A percentile compares a stretch with the other conserved stretches of the same genome.
phyloP scores from a whole-genome alignment of 2,329 filamentous ascomycete species.

The Aspergillus candidus region DNA sequence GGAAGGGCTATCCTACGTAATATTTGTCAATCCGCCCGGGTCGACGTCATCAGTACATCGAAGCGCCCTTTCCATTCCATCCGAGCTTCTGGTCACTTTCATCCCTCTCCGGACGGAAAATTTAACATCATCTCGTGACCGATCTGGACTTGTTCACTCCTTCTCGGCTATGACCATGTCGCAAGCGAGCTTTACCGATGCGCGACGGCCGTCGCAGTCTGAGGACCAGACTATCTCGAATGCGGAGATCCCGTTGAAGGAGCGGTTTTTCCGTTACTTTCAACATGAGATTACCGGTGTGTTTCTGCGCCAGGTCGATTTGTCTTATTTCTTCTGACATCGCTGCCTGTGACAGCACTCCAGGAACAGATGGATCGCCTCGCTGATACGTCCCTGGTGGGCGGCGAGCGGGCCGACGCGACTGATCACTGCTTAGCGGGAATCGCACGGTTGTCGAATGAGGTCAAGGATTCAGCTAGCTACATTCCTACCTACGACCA shows the following conservation, averaged over 20 bases:
- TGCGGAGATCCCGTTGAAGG: constrained; percentile 51
- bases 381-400: constrained; percentile 54
- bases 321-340: constrained; percentile 14
- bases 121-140: neutral
- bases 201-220: constrained; percentile 26
- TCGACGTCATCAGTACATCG: constrained; percentile 32
- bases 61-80: no score
- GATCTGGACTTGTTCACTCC: neutral
- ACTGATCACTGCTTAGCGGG: constrained; percentile 72
- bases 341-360: constrained; percentile 50
- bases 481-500: constrained; percentile 87
- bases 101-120: constrained; percentile 4
- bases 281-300: constrained; percentile 66
- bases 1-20: no score
- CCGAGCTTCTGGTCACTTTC: neutral
- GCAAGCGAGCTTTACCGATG: constrained; percentile 21
- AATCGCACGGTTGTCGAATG: constrained; percentile 73
- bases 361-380: constrained; percentile 70
- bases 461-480: constrained; percentile 76
- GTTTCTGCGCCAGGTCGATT: constrained; percentile 14
- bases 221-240: constrained; percentile 30
- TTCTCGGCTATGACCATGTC: constrained; percentile 21
- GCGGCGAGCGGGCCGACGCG: constrained; percentile 71
- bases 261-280: constrained; percentile 80
- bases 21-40: constrained; percentile 1